These are phyloP conservation scores for Spathaspora boniae DNA, from an alignment of 805 yeast species.

Conservation along the genomic window DNA sequence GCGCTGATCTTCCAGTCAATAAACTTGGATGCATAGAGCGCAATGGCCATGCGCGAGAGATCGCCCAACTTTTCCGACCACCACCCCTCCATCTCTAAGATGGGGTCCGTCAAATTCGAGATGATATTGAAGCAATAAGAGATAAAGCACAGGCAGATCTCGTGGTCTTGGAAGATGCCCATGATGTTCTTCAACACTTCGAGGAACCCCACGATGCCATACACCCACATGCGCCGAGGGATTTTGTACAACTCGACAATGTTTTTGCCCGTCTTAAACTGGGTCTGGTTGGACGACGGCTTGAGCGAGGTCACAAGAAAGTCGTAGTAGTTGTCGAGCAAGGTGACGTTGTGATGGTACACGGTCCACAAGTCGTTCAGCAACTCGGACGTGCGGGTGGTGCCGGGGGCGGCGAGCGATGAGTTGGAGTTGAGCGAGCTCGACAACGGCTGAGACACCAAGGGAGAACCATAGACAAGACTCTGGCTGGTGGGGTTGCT, in stretches of 20 bases:
- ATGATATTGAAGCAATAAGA: constrained; percentile 66
- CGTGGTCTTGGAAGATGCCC: constrained; percentile 72
- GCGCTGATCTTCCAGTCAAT: constrained; percentile 86
- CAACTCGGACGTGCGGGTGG: constrained; percentile 44
- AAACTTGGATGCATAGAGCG: constrained; percentile 71
- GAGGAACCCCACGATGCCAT: constrained; percentile 76
- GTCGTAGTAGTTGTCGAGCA: constrained; percentile 69
- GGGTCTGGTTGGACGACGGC: constrained; percentile 48
- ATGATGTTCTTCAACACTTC: constrained; percentile 74
- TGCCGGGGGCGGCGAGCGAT: constrained; percentile 13
- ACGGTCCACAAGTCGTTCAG: constrained; percentile 66
- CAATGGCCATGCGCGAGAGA: constrained; percentile 83
- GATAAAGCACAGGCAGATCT: constrained; percentile 71
- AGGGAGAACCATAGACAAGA: constrained; percentile 11
- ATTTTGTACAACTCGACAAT: constrained; percentile 75
- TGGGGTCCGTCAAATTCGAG: constrained; percentile 51
- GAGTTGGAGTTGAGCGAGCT: constrained; percentile 13
- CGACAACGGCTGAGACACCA: constrained; percentile 12
- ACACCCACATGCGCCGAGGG: constrained; percentile 80
- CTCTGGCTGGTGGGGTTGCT: constrained; percentile 29
- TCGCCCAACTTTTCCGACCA: constrained; percentile 90
- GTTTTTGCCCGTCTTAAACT: constrained; percentile 70
- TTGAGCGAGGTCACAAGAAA: constrained; percentile 67
- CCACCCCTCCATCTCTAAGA: constrained; percentile 59
- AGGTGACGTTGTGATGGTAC: constrained; percentile 61